Conservation (phyloP, 2,329 filamentous ascomycete genomes). For the Chrysoporthe cubensis region DNA sequence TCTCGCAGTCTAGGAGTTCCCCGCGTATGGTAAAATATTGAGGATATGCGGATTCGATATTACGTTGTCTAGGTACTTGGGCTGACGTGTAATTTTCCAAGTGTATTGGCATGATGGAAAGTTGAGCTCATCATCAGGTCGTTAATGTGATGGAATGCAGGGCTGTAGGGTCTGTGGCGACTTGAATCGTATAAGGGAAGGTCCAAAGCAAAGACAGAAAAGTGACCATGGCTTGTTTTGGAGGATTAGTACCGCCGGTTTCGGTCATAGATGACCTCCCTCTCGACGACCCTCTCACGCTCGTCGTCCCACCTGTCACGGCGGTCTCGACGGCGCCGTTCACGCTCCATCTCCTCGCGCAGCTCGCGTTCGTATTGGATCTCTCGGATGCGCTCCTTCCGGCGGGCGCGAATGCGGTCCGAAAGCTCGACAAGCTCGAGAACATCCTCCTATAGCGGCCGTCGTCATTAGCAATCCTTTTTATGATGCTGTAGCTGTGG, state of each 20-base stretch:
- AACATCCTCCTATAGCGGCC: constrained; percentile 75
- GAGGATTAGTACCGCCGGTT: constrained; percentile 22
- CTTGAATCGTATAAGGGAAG: too few relatives aligned
- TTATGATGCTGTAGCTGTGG: background rate
- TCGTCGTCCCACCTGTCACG: constrained; percentile 47
- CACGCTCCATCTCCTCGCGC: constrained; percentile 55
- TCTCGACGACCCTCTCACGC: constrained; percentile 65
- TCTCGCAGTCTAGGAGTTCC: background rate
- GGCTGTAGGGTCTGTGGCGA: too few relatives aligned
- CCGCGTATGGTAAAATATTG: too few relatives aligned
- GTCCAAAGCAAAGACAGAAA: background rate
- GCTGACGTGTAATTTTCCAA: background rate
- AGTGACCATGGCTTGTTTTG: background rate
- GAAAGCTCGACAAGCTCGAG: constrained; percentile 81
- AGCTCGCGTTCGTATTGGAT: constrained; percentile 63
- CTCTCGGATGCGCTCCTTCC: constrained; percentile 56
- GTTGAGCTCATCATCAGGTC: background rate
- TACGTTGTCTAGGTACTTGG: background rate
- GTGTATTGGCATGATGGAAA: background rate
- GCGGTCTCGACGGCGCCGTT: constrained; percentile 36
- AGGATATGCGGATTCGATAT: too few relatives aligned
- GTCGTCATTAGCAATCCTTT: constrained; percentile 38
- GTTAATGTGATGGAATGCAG: background rate
- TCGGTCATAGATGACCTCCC: constrained; percentile 66
- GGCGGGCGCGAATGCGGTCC: constrained; percentile 74